Conservation (phyloP, 108 stramenopile species). For the Fragilaria crotonensis region DNA sequence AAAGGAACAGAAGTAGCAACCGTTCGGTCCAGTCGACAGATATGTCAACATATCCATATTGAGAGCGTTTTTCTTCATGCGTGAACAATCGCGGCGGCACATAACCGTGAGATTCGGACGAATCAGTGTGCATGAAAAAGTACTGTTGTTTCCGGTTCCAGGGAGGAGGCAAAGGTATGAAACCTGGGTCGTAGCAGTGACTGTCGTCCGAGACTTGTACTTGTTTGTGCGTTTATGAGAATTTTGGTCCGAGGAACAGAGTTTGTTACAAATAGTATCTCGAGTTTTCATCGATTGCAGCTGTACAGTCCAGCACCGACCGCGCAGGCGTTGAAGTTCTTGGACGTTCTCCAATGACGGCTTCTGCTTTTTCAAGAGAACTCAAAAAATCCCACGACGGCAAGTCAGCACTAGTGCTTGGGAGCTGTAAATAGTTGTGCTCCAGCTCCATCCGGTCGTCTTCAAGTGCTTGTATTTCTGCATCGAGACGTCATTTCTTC, state of each 20-base stretch:
- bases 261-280: conserved; percentile 17
- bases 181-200: conserved; percentile 3
- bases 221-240: not conserved
- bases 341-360: conserved; percentile 14
- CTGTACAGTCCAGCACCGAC: conserved; percentile 26
- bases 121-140: conserved; percentile 34
- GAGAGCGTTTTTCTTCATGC: conserved; percentile 21
- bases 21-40: conserved; percentile 53
- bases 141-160: conserved; percentile 9
- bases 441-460: conserved; percentile 23
- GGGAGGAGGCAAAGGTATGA: conserved; percentile 12
- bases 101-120: conserved; percentile 22
- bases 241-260: conserved; percentile 6
- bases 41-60: conserved; percentile 29
- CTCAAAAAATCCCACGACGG: conserved; percentile 21
- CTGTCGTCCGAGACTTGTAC: not conserved
- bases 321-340: conserved; percentile 23
- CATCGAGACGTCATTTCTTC: conserved; percentile 29
- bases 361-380: conserved; percentile 11
- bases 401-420: not conserved
- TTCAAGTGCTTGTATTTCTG: conserved; percentile 38
- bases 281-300: conserved; percentile 10
- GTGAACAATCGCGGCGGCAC: conserved; percentile 28
- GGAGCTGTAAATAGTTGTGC: conserved; percentile 5
- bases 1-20: conserved; percentile 68